Base-by-base conservation (phyloP, 257 asterid species). In the Orobanche coerulescens region DNA sequence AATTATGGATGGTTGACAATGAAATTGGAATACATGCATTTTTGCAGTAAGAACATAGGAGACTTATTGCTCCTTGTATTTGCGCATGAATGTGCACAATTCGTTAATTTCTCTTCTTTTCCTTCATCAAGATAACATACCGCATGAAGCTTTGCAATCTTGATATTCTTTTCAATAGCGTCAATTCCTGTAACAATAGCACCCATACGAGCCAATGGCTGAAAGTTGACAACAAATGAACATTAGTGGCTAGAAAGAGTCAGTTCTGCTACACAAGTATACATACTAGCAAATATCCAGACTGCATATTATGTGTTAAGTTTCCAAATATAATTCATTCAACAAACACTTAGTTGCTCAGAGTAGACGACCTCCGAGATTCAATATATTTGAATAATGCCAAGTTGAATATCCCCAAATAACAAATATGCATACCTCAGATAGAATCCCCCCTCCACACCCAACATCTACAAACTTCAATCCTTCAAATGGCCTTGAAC, bases 181-280 rank as follows among this genome's bases (percentile, higher is more conserved):
- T 93, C 99, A 70, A 93, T 62, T 68, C 96, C 96, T 12, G 81
- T 86, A 54, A 85, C 92, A 10, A 75, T 74, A 58, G 99, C 97
- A 24, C 97, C 96, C 88, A 88, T 75, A 33, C 95, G 88, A 58
- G 95, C 95, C 82, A 92, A 73, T 66, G 98, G 96, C 96, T 92
- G 85, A 75, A 64, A 58, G 6, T 67, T 61, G 67, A 48, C 4
- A 12, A 34, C 15, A 64, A 64, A 13, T 39, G 36, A 15, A 43
- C 31, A 47, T 42, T 37, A 51, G 43, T 43, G 47, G 36, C 55
- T 65, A 62, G 43, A 40, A 56, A 47, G 50, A 43, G 58, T n/a
- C 26, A 57, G 1, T 51, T 53, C 40, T 10, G 40, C 52, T n/a
- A 55, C 40, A 28, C 36, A 51, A 50, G 37, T 37, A 47, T 20